Percentiles rank a stretch among this genome's conserved stretches.
Conservation (phyloP, 208 protist species). For the Leishmania arabica region DNA sequence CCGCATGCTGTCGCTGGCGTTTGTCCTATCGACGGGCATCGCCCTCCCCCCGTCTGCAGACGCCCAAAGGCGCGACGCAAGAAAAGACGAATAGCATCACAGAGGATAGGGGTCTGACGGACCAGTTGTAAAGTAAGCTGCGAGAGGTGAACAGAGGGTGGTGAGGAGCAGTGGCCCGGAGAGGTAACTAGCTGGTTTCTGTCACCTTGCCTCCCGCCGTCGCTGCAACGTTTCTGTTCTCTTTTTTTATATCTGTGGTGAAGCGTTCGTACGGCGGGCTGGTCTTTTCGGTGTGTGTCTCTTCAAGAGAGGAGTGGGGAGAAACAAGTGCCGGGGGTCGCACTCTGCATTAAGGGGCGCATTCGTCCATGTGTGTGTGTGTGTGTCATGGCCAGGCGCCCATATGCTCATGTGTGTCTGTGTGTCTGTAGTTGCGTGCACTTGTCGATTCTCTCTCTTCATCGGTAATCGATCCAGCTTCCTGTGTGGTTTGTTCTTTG, state of each 20-base stretch:
- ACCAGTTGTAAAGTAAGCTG: background rate
- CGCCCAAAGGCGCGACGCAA: background rate
- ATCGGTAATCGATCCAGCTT: background rate
- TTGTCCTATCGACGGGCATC: background rate
- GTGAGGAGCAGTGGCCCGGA: background rate
- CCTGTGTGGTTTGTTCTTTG: background rate
- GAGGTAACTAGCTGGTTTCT: slow-evolving; percentile 28
- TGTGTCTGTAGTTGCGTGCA: background rate
- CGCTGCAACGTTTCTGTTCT: background rate
- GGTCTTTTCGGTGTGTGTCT: background rate
- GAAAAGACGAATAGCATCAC: background rate
- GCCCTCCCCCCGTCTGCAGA: background rate
- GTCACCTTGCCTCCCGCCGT: background rate
- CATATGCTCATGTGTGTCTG: background rate
- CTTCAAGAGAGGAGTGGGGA: background rate
- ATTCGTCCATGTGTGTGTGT: background rate
- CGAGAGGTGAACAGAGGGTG: background rate
- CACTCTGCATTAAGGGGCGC: background rate
- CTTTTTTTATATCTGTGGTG: background rate
- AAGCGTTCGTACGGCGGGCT: background rate
- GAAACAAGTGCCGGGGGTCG: background rate
- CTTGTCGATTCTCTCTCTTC: background rate
- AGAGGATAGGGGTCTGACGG: background rate
- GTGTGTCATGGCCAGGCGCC: background rate
- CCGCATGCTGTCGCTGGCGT: background rate